Evolutionary conservation across 2,329 filamentous ascomycete genomes (phyloP).

Genomic region (Calonectria ilicicola): DNA sequence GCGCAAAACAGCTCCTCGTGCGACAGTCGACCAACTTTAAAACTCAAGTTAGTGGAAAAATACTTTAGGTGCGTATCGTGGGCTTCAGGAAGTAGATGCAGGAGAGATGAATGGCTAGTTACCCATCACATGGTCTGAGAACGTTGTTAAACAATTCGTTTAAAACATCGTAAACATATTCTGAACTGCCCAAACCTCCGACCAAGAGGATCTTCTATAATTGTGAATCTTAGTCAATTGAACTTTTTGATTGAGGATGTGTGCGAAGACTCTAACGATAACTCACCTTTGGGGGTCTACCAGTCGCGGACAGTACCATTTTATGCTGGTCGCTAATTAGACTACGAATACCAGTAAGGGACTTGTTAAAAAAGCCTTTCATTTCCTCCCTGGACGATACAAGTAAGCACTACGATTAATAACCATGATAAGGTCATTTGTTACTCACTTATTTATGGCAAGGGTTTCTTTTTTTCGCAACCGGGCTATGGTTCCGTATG

Average conservation of each 20-base stretch:
- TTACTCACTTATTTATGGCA: background rate
- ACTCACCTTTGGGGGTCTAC: constrained; percentile 13
- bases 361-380: constrained; percentile 8
- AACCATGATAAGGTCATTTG: background rate
- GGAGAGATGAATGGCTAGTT: background rate
- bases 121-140: constrained; percentile 1
- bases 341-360: constrained; percentile 10
- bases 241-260: background rate
- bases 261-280: background rate
- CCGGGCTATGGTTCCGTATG: background rate
- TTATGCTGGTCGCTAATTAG: constrained; percentile 2
- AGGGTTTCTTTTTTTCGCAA: background rate
- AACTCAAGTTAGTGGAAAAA: background rate
- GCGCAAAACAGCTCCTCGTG: constrained; percentile 10
- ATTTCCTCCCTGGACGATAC: constrained; percentile 2
- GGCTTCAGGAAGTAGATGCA: background rate
- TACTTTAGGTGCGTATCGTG: background rate
- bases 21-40: constrained; percentile 11
- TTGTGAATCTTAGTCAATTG: background rate
- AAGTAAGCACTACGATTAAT: background rate
- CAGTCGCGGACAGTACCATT: background rate
- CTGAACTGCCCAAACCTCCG: constrained; percentile 15
- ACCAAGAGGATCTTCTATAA: constrained; percentile 15
- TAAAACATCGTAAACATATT: background rate
- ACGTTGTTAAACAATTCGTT: background rate